Evolutionary conservation across 164 flowering plant genomes (phyloP).

Genomic region (Protea cynaroides): DNA sequence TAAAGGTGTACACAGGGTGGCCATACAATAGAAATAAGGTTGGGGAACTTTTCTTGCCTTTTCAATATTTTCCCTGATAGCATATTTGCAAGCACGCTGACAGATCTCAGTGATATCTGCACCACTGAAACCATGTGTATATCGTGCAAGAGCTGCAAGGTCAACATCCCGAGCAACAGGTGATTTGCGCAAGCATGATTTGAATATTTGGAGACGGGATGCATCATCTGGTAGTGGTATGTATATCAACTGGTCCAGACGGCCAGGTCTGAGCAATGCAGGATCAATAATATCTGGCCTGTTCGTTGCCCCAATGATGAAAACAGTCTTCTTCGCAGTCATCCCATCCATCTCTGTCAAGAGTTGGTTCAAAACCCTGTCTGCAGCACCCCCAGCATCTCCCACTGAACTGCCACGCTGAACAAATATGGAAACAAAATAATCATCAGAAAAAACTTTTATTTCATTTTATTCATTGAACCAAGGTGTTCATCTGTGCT

Average conservation of each 20-base stretch:
- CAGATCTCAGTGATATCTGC: slow-evolving; percentile 69
- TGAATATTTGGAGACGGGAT: slow-evolving; percentile 57
- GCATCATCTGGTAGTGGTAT: slow-evolving; percentile 67
- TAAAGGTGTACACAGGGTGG: no score
- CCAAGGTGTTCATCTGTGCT: no score
- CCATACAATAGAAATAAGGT: no score
- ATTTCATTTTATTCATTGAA: no score
- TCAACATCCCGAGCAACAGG: slow-evolving; percentile 52
- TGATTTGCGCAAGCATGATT: slow-evolving; percentile 55
- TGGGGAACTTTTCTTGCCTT: slow-evolving; percentile 28
- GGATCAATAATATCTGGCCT: slow-evolving; percentile 71
- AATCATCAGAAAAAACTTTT: no score
- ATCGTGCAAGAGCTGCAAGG: slow-evolving; percentile 42
- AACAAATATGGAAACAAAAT: not conserved
- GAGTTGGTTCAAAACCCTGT: slow-evolving; percentile 63
- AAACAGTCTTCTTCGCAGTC: slow-evolving; percentile 65
- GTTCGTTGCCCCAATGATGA: slow-evolving; percentile 66
- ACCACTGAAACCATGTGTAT: slow-evolving; percentile 63
- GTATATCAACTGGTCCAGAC: slow-evolving; percentile 60
- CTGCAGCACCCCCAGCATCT: slow-evolving; percentile 74
- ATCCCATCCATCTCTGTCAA: slow-evolving; percentile 76
- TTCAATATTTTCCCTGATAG: slow-evolving; percentile 61
- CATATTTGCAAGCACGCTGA: slow-evolving; percentile 68
- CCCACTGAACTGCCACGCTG: slow-evolving; percentile 55
- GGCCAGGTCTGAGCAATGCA: slow-evolving; percentile 64